Evolutionary conservation across 768 basidiomycete genomes (phyloP), one percentile per base, ranked within the genome.

Genomic region (Trametes cinnabarina): DNA sequence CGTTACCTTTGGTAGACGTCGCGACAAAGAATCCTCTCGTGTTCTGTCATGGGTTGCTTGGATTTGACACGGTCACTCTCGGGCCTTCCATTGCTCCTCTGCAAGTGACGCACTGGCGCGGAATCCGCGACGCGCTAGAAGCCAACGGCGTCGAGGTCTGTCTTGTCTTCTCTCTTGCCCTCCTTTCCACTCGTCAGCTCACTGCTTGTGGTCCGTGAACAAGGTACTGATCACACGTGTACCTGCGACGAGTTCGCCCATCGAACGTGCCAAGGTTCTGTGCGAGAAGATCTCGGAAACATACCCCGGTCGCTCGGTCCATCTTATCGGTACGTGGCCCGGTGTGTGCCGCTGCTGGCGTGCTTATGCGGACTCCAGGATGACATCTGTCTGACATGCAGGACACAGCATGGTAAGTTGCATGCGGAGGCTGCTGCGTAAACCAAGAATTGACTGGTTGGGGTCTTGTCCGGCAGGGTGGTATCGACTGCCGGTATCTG

Each of bases 101-200:
- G 17, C 86, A 94, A 66, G 92, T 99, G 40, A 81, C 88, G 2
- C 94, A 99, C 71, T 99, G 97, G 97, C 83, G 96, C 35, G 97
- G 97, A 7, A 96, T 99, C 62, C 88, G 90, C 67, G 92, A 98
- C 69, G 94, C 90, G 17, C 79, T 99, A 7, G 87, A 95, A 66
- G 81, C 88, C 35, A 94, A 90, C 68, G 95, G 93, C 17, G 82
- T 82, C 12, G 89, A 98, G 69, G 65, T 66, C 37, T 37, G 53
- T 35, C 11, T 30, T n/a, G 30, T 12, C n/a, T n/a, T n/a, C n/a
- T 39, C 11, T 9, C 37, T 39, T 9, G 10, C 7, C 9, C 41
- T 19, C 47, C 6, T 5, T 26, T 20, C 14, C 28, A 20, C n/a
- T 12, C 4, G 8, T 40, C 14, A 25, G 2, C 20, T 23, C 15